These are phyloP conservation scores for Brassica cretica DNA, from an alignment of 345 rosid species.

Conservation along the genomic window DNA sequence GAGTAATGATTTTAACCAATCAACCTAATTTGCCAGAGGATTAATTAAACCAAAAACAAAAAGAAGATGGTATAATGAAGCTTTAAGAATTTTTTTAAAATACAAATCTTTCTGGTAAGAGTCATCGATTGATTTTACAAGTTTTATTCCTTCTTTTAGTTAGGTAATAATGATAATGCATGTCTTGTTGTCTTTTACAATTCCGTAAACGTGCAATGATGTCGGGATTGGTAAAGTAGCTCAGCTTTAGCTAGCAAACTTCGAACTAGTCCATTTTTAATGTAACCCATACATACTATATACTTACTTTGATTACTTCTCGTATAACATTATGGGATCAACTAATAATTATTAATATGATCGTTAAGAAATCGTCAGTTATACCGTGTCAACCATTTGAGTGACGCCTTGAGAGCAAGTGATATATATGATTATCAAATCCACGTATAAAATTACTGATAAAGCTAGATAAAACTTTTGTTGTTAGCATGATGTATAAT, in stretches of 20 bases:
- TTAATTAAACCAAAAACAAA: not conserved
- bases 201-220: constrained; percentile 39
- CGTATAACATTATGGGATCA: not conserved
- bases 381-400: not conserved
- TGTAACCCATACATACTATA: not conserved
- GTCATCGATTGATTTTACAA: constrained; percentile 5
- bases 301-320: not conserved
- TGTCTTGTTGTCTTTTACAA: constrained; percentile 36
- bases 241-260: constrained; percentile 36
- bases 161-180: constrained; percentile 29
- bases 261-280: constrained; percentile 31
- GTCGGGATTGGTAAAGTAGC: constrained; percentile 40
- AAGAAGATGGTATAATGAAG: not conserved
- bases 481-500: not conserved
- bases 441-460: not conserved
- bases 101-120: constrained; percentile 34
- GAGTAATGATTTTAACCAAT: constrained; percentile 23
- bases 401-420: not conserved
- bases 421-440: not conserved
- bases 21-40: constrained; percentile 12
- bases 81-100: not conserved
- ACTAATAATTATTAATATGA: not conserved
- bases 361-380: not conserved
- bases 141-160: constrained; percentile 13
- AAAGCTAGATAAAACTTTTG: not conserved